These are phyloP conservation scores for Gaertneriomyces semiglobifer DNA, from an alignment of 192 early-diverging fungal species.

Conservation along the genomic window DNA sequence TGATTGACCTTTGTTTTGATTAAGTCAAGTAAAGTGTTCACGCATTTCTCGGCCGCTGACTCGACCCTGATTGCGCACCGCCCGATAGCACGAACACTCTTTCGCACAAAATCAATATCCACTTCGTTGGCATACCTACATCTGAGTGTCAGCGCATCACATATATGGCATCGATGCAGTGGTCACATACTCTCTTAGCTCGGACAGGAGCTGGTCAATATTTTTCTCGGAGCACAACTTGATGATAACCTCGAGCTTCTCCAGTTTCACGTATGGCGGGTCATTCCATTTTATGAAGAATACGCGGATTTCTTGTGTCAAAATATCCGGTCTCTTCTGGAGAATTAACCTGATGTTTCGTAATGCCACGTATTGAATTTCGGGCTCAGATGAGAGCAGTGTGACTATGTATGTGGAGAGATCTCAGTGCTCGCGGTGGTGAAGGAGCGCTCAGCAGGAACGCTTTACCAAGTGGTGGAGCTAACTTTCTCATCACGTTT, in stretches of 20 bases:
- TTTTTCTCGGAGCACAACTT: conserved; percentile 81
- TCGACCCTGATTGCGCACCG: conserved; percentile 90
- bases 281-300: conserved; percentile 99
- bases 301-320: conserved; percentile 89
- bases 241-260: conserved; percentile 93
- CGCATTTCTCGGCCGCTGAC: conserved; percentile 77
- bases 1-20: conserved; percentile 84
- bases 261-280: conserved; percentile 93
- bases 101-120: conserved; percentile 93
- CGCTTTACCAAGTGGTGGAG: conserved; percentile 80
- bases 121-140: conserved; percentile 89
- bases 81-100: conserved; percentile 85
- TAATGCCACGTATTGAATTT: conserved; percentile 96
- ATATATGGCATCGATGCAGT: background rate
- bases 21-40: conserved; percentile 85
- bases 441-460: background rate
- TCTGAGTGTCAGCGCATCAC: background rate
- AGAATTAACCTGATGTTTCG: conserved; percentile 95
- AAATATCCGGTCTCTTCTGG: conserved; percentile 80
- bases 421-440: background rate
- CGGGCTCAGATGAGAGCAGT: conserved; percentile 77
- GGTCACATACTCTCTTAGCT: conserved; percentile 81
- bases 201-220: conserved; percentile 85
- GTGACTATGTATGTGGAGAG: conserved; percentile 55
- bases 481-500: conserved; percentile 81